Conservation (phyloP, 202 grass and related monocot species). For the Dendrocalamus latiflorus region DNA sequence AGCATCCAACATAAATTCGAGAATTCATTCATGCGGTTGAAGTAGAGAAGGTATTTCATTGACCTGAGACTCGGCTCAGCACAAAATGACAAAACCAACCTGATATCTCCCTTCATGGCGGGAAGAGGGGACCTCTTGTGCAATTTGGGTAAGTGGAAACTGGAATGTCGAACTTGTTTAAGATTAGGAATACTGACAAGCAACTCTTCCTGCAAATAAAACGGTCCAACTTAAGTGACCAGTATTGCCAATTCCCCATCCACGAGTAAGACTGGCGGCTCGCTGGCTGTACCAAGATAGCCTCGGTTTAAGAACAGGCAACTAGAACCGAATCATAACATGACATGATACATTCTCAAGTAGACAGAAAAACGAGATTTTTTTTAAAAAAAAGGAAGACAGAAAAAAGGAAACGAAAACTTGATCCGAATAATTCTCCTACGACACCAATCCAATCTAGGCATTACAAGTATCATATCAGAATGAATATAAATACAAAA, state of each 20-base stretch:
- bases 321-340: background rate
- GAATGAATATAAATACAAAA: constrained; percentile 15
- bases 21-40: background rate
- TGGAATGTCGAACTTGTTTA: background rate
- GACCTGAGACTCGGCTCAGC: background rate
- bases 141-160: background rate
- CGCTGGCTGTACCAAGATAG: background rate
- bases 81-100: background rate
- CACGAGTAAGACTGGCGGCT: background rate
- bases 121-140: background rate
- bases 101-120: background rate
- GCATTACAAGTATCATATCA: background rate
- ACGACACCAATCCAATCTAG: constrained; percentile 8
- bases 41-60: background rate
- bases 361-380: no score
- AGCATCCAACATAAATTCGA: background rate
- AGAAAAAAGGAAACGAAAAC: background rate
- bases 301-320: background rate
- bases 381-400: no score
- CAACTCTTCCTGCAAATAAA: no score
- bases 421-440: background rate
- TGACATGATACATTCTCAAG: background rate
- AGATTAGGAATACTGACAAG: background rate
- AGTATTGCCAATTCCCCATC: background rate
- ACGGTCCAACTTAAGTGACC: background rate